phyloP scores from a whole-genome alignment of 2,329 filamentous ascomycete genomes.

The Cercospora sp. region DNA sequence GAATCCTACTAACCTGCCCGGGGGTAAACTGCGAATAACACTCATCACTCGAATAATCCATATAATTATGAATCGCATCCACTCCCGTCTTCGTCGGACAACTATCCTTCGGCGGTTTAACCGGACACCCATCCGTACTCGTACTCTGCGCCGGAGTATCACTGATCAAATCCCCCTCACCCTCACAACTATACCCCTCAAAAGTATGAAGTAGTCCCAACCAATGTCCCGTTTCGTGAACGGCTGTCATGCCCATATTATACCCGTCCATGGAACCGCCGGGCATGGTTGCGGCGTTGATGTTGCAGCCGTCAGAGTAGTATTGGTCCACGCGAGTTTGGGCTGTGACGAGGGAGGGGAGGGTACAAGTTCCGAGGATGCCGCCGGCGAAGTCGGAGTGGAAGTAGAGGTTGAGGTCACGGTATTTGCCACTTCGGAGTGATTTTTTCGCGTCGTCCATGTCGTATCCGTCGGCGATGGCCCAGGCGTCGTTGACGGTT shows the following conservation, averaged over 20 bases:
- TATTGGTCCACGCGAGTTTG: constrained; percentile 42
- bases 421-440: constrained; percentile 57
- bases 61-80: constrained; percentile 60
- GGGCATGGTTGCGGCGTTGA: constrained; percentile 60
- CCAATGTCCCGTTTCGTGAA: constrained; percentile 54
- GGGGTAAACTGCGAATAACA: constrained; percentile 57
- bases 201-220: constrained; percentile 51
- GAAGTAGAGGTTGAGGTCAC: constrained; percentile 61
- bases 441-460: constrained; percentile 55
- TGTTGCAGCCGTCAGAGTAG: constrained; percentile 57
- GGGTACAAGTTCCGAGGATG: constrained; percentile 58
- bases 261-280: constrained; percentile 53
- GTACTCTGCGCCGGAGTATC: constrained; percentile 47
- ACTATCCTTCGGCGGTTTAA: constrained; percentile 50
- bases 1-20: constrained; percentile 54
- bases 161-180: constrained; percentile 48
- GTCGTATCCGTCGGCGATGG: constrained; percentile 48
- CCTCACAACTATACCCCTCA: constrained; percentile 48
- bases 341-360: constrained; percentile 45
- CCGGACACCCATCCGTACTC: constrained; percentile 59
- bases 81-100: constrained; percentile 50
- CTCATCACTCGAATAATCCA: constrained; percentile 60
- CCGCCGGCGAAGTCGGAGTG: constrained; percentile 53
- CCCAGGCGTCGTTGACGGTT: constrained; percentile 58
- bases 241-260: constrained; percentile 49